These are phyloP conservation scores for Aspergillus funiculosus DNA, from an alignment of 495 filamentous ascomycete genomes.

Conservation along the genomic window DNA sequence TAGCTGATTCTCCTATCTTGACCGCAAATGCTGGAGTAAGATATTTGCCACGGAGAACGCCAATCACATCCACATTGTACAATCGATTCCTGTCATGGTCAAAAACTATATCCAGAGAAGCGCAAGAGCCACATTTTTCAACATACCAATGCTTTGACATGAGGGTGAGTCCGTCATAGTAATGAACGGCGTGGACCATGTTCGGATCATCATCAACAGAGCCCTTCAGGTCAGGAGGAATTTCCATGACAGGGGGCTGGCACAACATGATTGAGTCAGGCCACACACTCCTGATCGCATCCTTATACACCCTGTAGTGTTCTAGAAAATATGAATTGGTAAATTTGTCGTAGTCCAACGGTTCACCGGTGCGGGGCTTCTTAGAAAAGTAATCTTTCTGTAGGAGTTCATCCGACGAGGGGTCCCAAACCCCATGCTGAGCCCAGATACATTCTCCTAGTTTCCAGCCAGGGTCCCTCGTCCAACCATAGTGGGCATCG, in stretches of 20 bases:
- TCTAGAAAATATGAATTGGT: conserved; percentile 85
- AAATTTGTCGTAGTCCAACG: conserved; percentile 74
- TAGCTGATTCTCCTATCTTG: conserved; percentile 89
- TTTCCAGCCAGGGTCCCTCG: conserved; percentile 80
- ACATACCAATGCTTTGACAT: conserved; percentile 92
- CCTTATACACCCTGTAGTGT: conserved; percentile 69
- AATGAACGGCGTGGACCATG: conserved; percentile 91
- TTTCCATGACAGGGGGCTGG: conserved; percentile 85
- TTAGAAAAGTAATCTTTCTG: conserved; percentile 85
- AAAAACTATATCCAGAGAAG: neutral
- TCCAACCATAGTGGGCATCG: conserved; percentile 85
- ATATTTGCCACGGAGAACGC: conserved; percentile 84
- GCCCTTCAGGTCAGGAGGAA: conserved; percentile 82
- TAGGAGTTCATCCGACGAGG: conserved; percentile 65
- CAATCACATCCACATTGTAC: conserved; percentile 96
- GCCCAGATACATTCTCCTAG: conserved; percentile 94
- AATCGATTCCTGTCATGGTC: conserved; percentile 61
- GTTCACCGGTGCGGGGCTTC: conserved; percentile 61
- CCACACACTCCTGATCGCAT: conserved; percentile 68
- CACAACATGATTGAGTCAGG: conserved; percentile 81
- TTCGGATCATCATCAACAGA: conserved; percentile 82
- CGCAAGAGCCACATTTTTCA: neutral
- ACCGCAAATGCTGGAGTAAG: conserved; percentile 81
- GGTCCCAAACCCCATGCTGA: conserved; percentile 94
- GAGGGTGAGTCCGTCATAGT: conserved; percentile 92